Base-by-base conservation (phyloP, 176 grass and related monocot species). In the maize (Zea mays) region DNA sequence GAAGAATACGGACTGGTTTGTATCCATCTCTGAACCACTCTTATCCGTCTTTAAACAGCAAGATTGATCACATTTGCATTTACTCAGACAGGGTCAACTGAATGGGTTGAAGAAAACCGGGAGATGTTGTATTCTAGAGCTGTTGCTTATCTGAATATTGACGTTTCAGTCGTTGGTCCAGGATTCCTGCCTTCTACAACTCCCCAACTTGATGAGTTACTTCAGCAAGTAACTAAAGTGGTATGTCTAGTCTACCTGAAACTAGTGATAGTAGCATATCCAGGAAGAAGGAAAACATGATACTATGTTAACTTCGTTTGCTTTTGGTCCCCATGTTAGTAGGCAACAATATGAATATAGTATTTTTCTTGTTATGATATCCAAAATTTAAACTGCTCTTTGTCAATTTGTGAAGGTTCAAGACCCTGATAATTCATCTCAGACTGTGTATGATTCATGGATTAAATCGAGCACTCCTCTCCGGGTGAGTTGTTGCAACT, bases 101-200 rank as follows among this genome's bases (percentile, higher is more conserved):
- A 94, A 85, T 98, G 95, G 95, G 95, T 98, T 58, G 95, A 98
- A 85, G 91, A 94, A 86, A 98, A 98, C 74, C 65, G 27, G 76
- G 89, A 94, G 65, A 66, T 94, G 72, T 71, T 98, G 62, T 76
- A 87, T 56, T 83, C 82, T 4, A 81, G 80, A 50, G 91, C 91
- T 69, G 87, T 94, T 83, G 91, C 91, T 27, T 97, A 97, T 86
- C 77, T 94, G 46, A 98, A 98, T 67, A 60, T 92, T 76, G 95
- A 98, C 9, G 73, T 61, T 70, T 81, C 89, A 8, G 89, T 90
- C 16, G 20, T 71, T 44, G 91, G 87, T n/a, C 78, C 77, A 15
- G 76, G 79, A 74, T 94, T 90, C 74, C 68, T 49, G 16, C 82
- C 91, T 14, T 66, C 77, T 81, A 64, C 89, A 65, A 92, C 85